These are phyloP conservation scores for Nemophila menziesii DNA, from an alignment of 257 asterid genomes.

Conservation along the genomic window DNA sequence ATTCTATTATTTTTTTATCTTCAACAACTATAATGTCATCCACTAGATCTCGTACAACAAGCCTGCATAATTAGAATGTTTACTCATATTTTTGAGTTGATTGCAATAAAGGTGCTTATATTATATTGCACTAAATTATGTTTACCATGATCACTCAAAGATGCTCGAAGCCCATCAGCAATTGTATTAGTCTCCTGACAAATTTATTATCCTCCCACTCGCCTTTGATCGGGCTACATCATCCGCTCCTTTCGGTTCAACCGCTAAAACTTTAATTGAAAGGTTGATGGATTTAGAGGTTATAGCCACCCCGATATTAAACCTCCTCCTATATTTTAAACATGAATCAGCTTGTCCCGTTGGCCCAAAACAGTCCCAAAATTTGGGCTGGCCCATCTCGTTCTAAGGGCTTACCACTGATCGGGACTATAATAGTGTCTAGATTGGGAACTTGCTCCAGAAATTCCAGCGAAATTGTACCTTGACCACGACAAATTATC, in stretches of 20 bases:
- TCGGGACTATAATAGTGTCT: constrained; percentile 72
- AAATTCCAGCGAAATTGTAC: constrained; percentile 77
- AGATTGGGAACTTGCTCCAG: constrained; percentile 67
- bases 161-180: constrained; percentile 91
- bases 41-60: constrained; percentile 87
- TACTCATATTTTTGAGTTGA: not conserved
- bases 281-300: constrained; percentile 89
- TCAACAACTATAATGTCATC: constrained; percentile 62
- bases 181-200: constrained; percentile 69
- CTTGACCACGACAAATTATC: constrained; percentile 72
- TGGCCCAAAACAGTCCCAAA: no score
- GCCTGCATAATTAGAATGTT: constrained; percentile 32
- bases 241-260: constrained; percentile 89
- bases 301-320: constrained; percentile 86
- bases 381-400: no score
- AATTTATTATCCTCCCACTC: constrained; percentile 47
- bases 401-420: constrained; percentile 79
- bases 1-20: constrained; percentile 64
- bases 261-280: constrained; percentile 57
- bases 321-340: constrained; percentile 59
- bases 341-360: not conserved
- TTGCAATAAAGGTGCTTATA: not conserved
- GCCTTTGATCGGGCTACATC: constrained; percentile 77
- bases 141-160: constrained; percentile 78
- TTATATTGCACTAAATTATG: not conserved